phyloP scores from a whole-genome alignment of 345 rosid genomes.

The Sisymbrium altissimum region DNA sequence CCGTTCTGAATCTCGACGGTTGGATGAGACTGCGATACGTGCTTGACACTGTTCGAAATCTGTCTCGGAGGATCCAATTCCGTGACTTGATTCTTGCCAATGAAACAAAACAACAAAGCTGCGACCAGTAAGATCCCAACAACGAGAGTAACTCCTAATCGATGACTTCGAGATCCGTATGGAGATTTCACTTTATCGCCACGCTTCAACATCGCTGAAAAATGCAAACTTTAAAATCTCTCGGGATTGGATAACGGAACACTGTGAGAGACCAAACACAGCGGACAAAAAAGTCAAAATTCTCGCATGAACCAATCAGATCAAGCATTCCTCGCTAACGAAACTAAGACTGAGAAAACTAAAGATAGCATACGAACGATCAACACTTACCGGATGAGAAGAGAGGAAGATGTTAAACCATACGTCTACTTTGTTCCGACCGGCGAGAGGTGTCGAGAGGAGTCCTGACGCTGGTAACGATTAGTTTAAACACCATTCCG shows the following conservation, averaged over 20 bases:
- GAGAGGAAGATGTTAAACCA: neutral
- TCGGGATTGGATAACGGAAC: neutral
- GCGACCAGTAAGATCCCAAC: conserved; percentile 19
- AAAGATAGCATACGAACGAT: neutral
- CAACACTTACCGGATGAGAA: conserved; percentile 8
- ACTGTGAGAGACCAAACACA: too few species aligned
- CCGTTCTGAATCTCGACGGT: conserved; percentile 60
- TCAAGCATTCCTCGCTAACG: too few species aligned
- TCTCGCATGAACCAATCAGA: too few species aligned
- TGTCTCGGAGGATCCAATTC: conserved; percentile 24
- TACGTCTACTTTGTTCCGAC: neutral
- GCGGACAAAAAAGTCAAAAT: too few species aligned
- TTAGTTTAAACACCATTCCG: conserved; percentile 6
- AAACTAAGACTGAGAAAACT: neutral
- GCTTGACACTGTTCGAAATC: conserved; percentile 36
- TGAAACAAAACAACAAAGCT: conserved; percentile 27
- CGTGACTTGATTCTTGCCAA: conserved; percentile 26
- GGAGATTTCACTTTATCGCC: conserved; percentile 42
- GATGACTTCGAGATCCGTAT: conserved; percentile 36
- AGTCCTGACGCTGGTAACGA: too few species aligned
- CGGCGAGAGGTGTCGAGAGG: neutral
- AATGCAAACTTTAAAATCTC: neutral
- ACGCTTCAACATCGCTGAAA: conserved; percentile 61
- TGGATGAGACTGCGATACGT: conserved; percentile 40
- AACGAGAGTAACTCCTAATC: conserved; percentile 34